Base-by-base conservation (phyloP, 805 yeast species). In the Yarrowia sp. region DNA sequence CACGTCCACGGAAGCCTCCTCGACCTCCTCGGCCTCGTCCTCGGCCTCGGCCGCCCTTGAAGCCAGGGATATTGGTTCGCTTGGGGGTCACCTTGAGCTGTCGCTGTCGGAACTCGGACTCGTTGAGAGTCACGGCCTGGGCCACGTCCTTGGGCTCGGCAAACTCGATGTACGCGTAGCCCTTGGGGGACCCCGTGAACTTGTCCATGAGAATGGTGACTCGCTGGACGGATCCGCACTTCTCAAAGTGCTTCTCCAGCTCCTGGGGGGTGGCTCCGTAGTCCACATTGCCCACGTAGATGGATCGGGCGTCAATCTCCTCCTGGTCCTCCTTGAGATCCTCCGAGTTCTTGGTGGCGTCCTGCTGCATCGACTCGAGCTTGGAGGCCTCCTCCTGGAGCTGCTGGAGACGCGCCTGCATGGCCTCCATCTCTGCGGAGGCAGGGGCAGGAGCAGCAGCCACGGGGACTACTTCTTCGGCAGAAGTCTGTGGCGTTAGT, bases 251-350 rank as follows among this genome's bases (percentile, higher is more conserved):
- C 69, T 86, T 83, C 73, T 90, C 94, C 44, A 92, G 81, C 72
- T 91, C 96, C 71, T 87, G 87, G 33, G 96, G 93, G 9, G 91
- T 86, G 17, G 93, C 78, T 12, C 84, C 88, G 75, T 88, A 91
- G 74, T 91, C 97, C 33, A 92, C 95, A 73, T 89, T 90, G 3
- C 96, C 96, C 30, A 91, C 92, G 77, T 87, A 92, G 24, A 92
- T 82, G 4, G 92, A 87, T 70, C 92, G 84, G 4, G 89, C 81
- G 75, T 91, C 97, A n/a, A 87, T 83, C 67, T 88, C 92, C 71
- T 84, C 85, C 73, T 84, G 85, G 72, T 82, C 82, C 74, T 78
- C 87, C 70, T 72, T 75, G 70, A 76, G 77, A 67, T 73, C 81
- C 33, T 77, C 79, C 53, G 79, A 78, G 56, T 82, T 83, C 65